These are phyloP conservation scores for Phialocephala subalpina DNA, from an alignment of 2,329 filamentous ascomycete genomes.

Conservation along the genomic window DNA sequence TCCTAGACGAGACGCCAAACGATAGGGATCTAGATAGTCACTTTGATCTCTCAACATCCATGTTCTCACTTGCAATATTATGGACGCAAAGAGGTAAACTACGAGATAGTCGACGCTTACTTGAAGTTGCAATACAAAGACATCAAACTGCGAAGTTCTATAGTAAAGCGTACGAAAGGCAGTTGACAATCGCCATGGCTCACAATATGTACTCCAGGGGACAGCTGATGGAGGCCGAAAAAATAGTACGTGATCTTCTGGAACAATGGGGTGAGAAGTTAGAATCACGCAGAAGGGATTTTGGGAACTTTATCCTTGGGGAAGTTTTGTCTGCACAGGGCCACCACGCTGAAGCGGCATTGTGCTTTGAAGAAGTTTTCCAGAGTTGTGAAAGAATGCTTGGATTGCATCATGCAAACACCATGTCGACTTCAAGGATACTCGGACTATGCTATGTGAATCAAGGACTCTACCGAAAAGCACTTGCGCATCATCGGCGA, in stretches of 20 bases:
- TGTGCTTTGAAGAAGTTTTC: constrained; percentile 10
- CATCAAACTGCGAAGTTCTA: background rate
- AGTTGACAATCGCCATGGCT: background rate
- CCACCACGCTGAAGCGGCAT: background rate
- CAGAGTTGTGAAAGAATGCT: background rate
- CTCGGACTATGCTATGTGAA: constrained; percentile 11
- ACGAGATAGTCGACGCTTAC: background rate
- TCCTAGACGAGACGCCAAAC: background rate
- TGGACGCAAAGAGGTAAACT: background rate
- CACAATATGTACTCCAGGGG: background rate
- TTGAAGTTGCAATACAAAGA: background rate
- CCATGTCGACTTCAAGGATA: background rate
- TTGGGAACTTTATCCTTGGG: background rate
- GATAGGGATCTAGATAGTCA: background rate
- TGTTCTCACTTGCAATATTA: background rate
- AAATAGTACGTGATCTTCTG: background rate
- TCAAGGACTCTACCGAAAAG: constrained; percentile 11
- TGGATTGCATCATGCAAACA: constrained; percentile 5
- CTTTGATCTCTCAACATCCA: background rate
- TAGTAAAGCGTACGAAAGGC: background rate
- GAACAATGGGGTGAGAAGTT: background rate
- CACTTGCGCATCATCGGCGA: background rate
- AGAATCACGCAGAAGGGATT: background rate
- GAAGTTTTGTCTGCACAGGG: background rate
- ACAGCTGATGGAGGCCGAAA: background rate